A percentile compares a stretch with the other conserved stretches of the same genome.
These are phyloP conservation scores for Quercus tomentella DNA, from an alignment of 331 rosid genomes.

Conservation along the genomic window DNA sequence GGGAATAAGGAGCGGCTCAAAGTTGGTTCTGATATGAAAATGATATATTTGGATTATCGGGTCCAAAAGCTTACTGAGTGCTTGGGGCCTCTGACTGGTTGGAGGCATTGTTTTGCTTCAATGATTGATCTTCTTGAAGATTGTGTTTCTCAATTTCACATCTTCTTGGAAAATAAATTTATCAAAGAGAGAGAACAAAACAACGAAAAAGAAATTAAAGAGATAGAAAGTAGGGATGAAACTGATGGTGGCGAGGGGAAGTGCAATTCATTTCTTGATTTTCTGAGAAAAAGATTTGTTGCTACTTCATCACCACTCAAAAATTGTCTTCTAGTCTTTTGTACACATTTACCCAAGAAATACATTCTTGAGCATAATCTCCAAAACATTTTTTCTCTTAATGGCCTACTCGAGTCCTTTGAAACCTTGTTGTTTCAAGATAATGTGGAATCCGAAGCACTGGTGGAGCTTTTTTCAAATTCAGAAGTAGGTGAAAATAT, in stretches of 20 bases:
- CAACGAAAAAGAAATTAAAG: neutral
- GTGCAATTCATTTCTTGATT: conserved; percentile 49
- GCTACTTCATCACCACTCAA: conserved; percentile 24
- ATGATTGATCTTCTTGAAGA: conserved; percentile 54
- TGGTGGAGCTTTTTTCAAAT: conserved; percentile 42
- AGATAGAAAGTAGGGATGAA: neutral
- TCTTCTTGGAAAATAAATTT: conserved; percentile 41
- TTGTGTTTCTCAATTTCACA: conserved; percentile 49
- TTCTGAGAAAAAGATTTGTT: conserved; percentile 39
- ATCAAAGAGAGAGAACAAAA: conserved; percentile 20
- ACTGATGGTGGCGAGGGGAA: conserved; percentile 10
- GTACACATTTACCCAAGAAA: conserved; percentile 49
- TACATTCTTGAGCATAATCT: conserved; percentile 29
- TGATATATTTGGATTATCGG: conserved; percentile 54
- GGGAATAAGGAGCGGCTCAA: conserved; percentile 59
- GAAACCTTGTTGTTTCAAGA: conserved; percentile 32
- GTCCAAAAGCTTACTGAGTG: conserved; percentile 39
- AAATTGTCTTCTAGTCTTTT: conserved; percentile 30
- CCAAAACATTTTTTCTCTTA: conserved; percentile 26
- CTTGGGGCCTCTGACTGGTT: conserved; percentile 46
- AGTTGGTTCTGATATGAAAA: conserved; percentile 43
- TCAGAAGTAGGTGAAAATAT: conserved; percentile 8
- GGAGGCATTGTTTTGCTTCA: conserved; percentile 50
- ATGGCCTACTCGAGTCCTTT: conserved; percentile 30
- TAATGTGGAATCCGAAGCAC: conserved; percentile 19